phyloP scores from a whole-genome alignment of 805 yeast species.

The Yueomyces sp. region DNA sequence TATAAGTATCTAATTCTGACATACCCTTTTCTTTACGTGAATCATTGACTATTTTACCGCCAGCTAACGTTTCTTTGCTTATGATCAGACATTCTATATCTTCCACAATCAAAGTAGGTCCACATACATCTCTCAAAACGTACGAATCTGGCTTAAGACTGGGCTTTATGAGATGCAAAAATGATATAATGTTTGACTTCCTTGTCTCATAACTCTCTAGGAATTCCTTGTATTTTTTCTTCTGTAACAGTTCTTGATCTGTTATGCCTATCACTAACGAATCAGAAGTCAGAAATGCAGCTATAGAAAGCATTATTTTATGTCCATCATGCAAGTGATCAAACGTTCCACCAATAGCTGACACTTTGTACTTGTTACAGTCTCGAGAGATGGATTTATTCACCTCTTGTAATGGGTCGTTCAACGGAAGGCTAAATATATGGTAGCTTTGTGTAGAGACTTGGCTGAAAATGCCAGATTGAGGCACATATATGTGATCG shows the following conservation, averaged over 20 bases:
- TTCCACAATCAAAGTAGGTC: conserved; percentile 73
- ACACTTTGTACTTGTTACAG: conserved; percentile 21
- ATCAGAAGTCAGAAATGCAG: conserved; percentile 45
- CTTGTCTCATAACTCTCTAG: conserved; percentile 49
- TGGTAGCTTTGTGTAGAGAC: not conserved
- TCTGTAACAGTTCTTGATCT: conserved; percentile 54
- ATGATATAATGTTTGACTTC: conserved; percentile 31
- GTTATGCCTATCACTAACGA: conserved; percentile 73
- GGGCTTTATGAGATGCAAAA: conserved; percentile 38
- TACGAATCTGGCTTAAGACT: conserved; percentile 34
- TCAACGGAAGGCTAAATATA: not conserved
- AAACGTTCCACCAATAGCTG: conserved; percentile 90
- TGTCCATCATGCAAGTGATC: conserved; percentile 97
- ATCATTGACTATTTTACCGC: conserved; percentile 62
- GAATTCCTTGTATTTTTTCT: conserved; percentile 58
- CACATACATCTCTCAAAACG: conserved; percentile 75
- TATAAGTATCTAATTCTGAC: conserved; percentile 35
- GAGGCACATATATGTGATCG: not conserved
- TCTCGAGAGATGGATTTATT: conserved; percentile 2
- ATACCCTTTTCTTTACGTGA: conserved; percentile 46
- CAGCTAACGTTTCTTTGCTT: conserved; percentile 64
- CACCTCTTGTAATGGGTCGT: not conserved
- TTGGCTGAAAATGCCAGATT: too few relatives aligned
- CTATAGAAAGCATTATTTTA: conserved; percentile 62
- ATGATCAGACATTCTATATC: conserved; percentile 72